Base-by-base conservation (phyloP, 176 grass and related monocot genomes). In the Poa pratensis region DNA sequence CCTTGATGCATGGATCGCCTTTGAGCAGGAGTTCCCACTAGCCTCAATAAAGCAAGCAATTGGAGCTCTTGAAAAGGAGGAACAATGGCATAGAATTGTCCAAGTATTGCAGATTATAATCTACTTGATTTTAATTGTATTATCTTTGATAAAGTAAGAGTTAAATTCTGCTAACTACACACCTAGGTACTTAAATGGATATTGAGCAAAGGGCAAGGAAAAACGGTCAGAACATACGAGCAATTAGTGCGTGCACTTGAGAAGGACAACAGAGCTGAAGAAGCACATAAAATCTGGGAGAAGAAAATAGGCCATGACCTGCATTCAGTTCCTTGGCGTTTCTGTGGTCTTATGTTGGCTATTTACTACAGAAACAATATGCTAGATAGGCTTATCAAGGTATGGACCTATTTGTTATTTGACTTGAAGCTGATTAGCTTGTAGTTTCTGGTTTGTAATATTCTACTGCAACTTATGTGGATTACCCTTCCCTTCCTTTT, bases 131-230 rank as follows among this genome's bases (percentile, higher is more conserved):
- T 82, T 6, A 81, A 63, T 59, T 75, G 5, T 68, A 73, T 86
- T 82, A 71, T 88, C 27, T 58, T 82, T 15, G 55, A 12, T 65
- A 16, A 9, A 72, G 13, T 70, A 17, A 43, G 51, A 69, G 85
- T 49, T 76, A 59, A 77, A 73, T 69, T 59, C 60, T 13, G 59
- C 9, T 53, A 39, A 72, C 43, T 42, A 43, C 34, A 61, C 32
- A 60, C 72, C 57, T 68, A 98, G 95, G 91, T 98, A 22, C 39
- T 98, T 85, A 95, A 98, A 90, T 95, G 95, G 95, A 93, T 93
- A 85, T 69, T 95, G 53, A 98, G 91, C 89, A 98, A 95, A 90
- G 95, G 95, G 71, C 95, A 95, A 92, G 93, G 95, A 86, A 98
- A 77, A 59, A 97, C 93, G 62, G 81, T 90, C 76, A 85, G 87